These are phyloP conservation scores for Cyclotella choctawhatcheeana DNA, from an alignment of 108 stramenopile genomes.

Conservation along the genomic window DNA sequence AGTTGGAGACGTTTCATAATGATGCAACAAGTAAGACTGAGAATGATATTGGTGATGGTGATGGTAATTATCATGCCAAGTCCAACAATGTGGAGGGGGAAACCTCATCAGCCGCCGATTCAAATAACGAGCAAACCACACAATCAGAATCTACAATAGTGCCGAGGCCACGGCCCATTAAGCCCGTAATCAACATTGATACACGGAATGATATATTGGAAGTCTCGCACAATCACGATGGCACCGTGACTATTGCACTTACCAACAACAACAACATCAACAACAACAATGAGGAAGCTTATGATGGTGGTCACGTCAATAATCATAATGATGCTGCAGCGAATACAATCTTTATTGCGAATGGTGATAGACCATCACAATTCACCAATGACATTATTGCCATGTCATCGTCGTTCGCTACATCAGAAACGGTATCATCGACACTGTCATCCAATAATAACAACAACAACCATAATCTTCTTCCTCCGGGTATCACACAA, in stretches of 20 bases:
- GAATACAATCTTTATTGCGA: background rate
- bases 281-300: too few species aligned
- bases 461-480: too few species aligned
- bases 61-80: background rate
- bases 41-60: background rate
- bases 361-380: background rate
- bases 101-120: background rate
- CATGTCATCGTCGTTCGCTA: background rate
- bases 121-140: background rate
- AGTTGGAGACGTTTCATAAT: background rate
- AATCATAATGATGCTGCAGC: background rate
- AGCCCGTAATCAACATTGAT: background rate
- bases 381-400: background rate
- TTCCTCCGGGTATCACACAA: background rate
- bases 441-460: background rate
- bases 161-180: background rate
- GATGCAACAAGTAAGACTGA: background rate
- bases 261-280: too few species aligned
- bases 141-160: background rate
- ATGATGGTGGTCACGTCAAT: too few species aligned
- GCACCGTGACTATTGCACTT: background rate
- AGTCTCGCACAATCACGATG: constrained; percentile 3
- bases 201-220: background rate
- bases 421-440: background rate
- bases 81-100: background rate